Evolutionary conservation across 2,329 filamentous ascomycete genomes (phyloP).

Genomic region (Stemphylium lycopersici): DNA sequence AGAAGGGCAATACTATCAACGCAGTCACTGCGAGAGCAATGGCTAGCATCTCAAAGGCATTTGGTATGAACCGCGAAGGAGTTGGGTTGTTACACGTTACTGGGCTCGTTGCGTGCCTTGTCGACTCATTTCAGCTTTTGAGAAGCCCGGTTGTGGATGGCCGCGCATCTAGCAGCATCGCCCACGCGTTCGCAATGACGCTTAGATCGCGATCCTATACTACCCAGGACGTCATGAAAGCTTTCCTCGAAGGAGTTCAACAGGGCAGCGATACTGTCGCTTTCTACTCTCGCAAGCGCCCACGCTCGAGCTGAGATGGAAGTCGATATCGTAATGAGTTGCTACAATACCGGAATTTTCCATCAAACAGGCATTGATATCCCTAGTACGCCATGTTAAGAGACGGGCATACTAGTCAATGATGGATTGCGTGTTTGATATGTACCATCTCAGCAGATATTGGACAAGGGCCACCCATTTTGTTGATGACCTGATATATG

Average conservation of each 20-base stretch:
- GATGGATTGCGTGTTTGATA: too few species aligned
- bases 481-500: too few species aligned
- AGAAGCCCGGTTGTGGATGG: neutral
- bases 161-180: neutral
- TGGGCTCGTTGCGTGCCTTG: slow-evolving; percentile 5
- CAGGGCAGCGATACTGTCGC: neutral
- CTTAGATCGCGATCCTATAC: neutral
- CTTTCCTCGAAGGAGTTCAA: slow-evolving; percentile 9
- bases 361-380: too few species aligned
- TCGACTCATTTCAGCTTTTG: slow-evolving; percentile 4
- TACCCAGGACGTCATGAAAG: neutral
- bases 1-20: neutral
- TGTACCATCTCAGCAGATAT: too few species aligned
- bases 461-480: too few species aligned
- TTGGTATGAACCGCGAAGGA: neutral
- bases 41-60: neutral
- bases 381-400: too few species aligned
- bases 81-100: neutral
- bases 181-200: slow-evolving; percentile 8
- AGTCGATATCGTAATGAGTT: too few species aligned
- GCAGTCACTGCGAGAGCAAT: neutral
- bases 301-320: too few species aligned
- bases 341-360: too few species aligned
- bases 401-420: too few species aligned
- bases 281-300: neutral